Base-by-base conservation (phyloP, 2,329 filamentous ascomycete species). In the Gremmenia infestans region DNA sequence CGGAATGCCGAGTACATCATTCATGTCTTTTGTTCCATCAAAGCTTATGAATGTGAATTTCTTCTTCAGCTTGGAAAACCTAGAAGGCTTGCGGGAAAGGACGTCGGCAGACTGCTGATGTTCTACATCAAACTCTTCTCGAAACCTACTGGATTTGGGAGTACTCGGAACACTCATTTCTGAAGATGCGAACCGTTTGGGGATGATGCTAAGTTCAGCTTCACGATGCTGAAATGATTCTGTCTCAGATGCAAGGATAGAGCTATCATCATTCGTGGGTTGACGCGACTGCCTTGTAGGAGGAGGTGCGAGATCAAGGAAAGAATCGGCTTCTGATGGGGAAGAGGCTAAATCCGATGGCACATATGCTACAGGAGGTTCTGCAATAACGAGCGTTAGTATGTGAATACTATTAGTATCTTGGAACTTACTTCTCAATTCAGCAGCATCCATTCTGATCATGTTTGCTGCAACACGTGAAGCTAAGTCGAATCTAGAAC, bases 121-220 rank as follows among this genome's bases (percentile, higher is more conserved):
- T 17, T 59, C 56, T n/a, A 58, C 35, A 22, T 63, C 55, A 50
- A 69, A 69, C 40, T 68, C 65, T 45, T 70, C 68, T 19, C 55
- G 60, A 43, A 69, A 69, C 40, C 64, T 69, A 47, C 66, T 69
- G 2, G 63, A 64, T 19, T 62, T 63, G 7, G 65, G 66, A 17
- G 60, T 64, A 36, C 56, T 63, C n/a, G 57, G 62, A 36, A 48
- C 53, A 28, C 59, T 49, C 39, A 56, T 46, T 25, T 60, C 58
- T 14, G 60, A 53, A 22, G 57, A 56, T 17, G 63, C 58, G 56
- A 69, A 67, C 8, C 63, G 56, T 12, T 56, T 52, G 56, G 65
- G 59, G 2, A 68, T 57, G 17, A 59, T 39, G 36, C 53, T 61
- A 3, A 67, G 54, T 48, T 67, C 65, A 6, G 60, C 54, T 58